These are phyloP conservation scores for Microbotryum lychnidis-dioicae DNA, from an alignment of 1,284 basidiomycete genomes.

Conservation along the genomic window DNA sequence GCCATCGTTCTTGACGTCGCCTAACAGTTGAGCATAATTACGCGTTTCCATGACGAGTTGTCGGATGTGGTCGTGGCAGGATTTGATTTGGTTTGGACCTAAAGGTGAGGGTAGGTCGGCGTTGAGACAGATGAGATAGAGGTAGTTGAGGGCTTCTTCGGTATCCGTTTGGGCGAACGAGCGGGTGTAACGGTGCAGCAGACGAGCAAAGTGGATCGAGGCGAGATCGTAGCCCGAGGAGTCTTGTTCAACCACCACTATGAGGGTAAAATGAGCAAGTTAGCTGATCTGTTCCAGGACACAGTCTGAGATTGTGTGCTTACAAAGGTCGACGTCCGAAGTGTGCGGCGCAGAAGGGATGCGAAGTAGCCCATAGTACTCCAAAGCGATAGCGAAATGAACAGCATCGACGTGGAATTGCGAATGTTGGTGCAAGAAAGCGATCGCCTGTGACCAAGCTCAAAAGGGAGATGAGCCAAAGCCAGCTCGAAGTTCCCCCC, in stretches of 20 bases:
- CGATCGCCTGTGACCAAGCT: slow-evolving; percentile 59
- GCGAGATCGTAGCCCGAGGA: slow-evolving; percentile 14
- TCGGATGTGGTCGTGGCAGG: slow-evolving; percentile 76
- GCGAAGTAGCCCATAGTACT: slow-evolving; percentile 87
- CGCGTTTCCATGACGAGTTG: slow-evolving; percentile 82
- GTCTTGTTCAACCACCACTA: slow-evolving; percentile 6
- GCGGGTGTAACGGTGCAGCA: slow-evolving; percentile 87
- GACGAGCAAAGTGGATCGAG: slow-evolving; percentile 65
- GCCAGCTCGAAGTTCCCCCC: neutral
- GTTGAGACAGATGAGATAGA: slow-evolving; percentile 77
- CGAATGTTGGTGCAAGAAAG: slow-evolving; percentile 77
- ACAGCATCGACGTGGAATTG: slow-evolving; percentile 89
- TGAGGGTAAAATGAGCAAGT: too few species aligned
- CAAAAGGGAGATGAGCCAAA: neutral
- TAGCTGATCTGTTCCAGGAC: too few species aligned
- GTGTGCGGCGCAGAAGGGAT: slow-evolving; percentile 68
- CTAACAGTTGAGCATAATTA: slow-evolving; percentile 74
- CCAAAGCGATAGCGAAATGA: slow-evolving; percentile 82
- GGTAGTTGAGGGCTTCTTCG: slow-evolving; percentile 88
- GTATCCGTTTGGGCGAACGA: slow-evolving; percentile 86
- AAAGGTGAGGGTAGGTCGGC: slow-evolving; percentile 55
- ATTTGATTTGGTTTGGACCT: slow-evolving; percentile 74
- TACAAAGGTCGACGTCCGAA: slow-evolving; percentile 72
- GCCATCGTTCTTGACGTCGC: slow-evolving; percentile 81
- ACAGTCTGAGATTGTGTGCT: slow-evolving; percentile 38